Base-by-base conservation (phyloP, 495 filamentous ascomycete genomes). In the Podospora bellae-mahoneyi region DNA sequence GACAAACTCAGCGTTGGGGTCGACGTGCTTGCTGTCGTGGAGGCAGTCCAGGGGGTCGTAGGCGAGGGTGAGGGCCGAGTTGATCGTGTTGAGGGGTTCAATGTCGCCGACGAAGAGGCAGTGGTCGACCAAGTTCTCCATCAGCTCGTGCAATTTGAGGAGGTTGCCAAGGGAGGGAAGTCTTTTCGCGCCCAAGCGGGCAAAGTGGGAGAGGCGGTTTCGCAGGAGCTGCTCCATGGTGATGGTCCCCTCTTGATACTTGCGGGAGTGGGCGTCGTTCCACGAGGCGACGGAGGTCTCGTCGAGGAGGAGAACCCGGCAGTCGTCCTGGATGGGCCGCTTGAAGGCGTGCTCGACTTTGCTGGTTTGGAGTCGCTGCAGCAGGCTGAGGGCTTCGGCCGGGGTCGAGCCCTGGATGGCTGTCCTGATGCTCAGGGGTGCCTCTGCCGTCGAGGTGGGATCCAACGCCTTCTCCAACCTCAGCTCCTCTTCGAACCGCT, bases 401-500 rank as follows among this genome's bases (percentile, higher is more conserved):
- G 72, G 74, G 0, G 72, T 73, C 3, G 72, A 61, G 3, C 60
- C 19, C 3, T 74, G 67, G 16, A 76, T 74, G 27, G 70, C 64
- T 1, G 70, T 20, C 15, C 23, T 59, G 20, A 76, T 71, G 65
- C 72, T 74, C 2, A 65, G 18, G 18, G 74, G 74, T 0, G 73
- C 63, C 16, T 48, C 23, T 1, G 53, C 13, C 2, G 30, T 3
- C 5, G 26, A 19, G 0, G 16, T 19, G 0, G 5, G 7, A 18
- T 59, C 63, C 16, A 27, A 44, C 1, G 55, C 60, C 9, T 60
- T 39, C 54, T 70, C 72, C 2, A 77, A 32, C 5, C 64, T 68
- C 58, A 68, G 23, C 64, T 77, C 75, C 39, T 72, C 70, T 48
- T 77, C 73, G 34, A 63, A 75, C 28, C 73, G 64, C 1, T 68